phyloP scores from a whole-genome alignment of 2,329 filamentous ascomycete species.

The Neophaeococcomyces mojaviensis region DNA sequence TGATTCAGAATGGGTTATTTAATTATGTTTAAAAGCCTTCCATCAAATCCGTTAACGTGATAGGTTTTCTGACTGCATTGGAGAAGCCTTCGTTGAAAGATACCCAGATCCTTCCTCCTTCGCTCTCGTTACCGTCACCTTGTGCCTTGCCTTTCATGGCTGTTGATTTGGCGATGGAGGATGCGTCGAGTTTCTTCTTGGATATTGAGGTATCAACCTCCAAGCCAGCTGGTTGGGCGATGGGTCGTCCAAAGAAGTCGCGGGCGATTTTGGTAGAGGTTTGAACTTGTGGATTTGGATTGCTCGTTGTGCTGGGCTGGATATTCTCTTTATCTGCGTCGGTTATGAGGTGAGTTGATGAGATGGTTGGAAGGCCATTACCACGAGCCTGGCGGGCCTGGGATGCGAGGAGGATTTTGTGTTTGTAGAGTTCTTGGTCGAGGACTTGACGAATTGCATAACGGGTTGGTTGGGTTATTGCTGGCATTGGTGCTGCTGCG shows the following conservation, averaged over 20 bases:
- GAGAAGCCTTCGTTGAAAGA: constrained; percentile 85
- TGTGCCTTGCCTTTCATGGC: constrained; percentile 24
- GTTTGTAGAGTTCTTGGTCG: constrained; percentile 78
- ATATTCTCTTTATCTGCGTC: constrained; percentile 29
- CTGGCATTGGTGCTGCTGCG: constrained; percentile 40
- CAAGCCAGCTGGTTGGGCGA: constrained; percentile 31
- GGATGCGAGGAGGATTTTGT: constrained; percentile 59
- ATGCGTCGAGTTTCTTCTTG: constrained; percentile 29
- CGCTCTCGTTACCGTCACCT: constrained; percentile 20
- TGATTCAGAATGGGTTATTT: too few species aligned
- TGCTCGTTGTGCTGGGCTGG: constrained; percentile 2
- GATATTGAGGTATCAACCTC: constrained; percentile 25
- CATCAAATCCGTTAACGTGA: constrained; percentile 73
- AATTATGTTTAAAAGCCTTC: constrained; percentile 32
- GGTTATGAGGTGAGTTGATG: neutral
- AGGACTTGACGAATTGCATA: constrained; percentile 90
- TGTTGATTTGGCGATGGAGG: constrained; percentile 15
- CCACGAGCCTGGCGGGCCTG: constrained; percentile 56
- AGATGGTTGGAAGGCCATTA: constrained; percentile 7
- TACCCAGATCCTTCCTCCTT: constrained; percentile 67
- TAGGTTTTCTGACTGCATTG: constrained; percentile 83
- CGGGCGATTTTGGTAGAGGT: constrained; percentile 48
- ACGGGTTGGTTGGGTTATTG: constrained; percentile 57
- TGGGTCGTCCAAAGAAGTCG: constrained; percentile 78
- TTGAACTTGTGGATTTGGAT: constrained; percentile 16